These are phyloP conservation scores for Xylaria sp. DNA, from an alignment of 2,329 filamentous ascomycete species.

Conservation along the genomic window DNA sequence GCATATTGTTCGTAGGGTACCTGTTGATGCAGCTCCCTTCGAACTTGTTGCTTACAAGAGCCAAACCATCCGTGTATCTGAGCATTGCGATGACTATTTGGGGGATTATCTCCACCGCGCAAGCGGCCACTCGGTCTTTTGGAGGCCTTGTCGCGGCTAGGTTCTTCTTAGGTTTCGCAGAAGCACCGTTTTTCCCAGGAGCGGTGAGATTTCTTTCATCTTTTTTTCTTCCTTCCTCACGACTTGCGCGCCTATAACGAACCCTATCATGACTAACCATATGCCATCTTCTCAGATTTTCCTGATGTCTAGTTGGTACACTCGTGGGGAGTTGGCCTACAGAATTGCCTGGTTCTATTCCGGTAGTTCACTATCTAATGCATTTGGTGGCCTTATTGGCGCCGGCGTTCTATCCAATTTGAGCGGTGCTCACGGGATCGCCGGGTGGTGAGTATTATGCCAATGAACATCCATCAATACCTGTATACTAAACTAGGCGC, in stretches of 20 bases:
- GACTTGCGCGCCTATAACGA: background rate
- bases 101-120: constrained; percentile 55
- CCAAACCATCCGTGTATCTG: constrained; percentile 65
- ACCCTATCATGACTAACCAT: constrained; percentile 13
- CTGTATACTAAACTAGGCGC: background rate
- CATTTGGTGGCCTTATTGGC: constrained; percentile 63
- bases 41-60: constrained; percentile 66
- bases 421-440: constrained; percentile 52
- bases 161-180: constrained; percentile 61
- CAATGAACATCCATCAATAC: background rate
- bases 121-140: constrained; percentile 58
- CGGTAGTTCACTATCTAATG: constrained; percentile 60
- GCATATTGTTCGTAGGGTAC: constrained; percentile 69
- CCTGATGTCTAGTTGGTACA: constrained; percentile 60
- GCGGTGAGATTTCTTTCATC: constrained; percentile 43
- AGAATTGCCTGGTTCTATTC: constrained; percentile 61
- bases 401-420: constrained; percentile 61
- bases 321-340: constrained; percentile 56
- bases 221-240: too few relatives aligned
- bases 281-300: constrained; percentile 48
- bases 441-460: constrained; percentile 50
- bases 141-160: constrained; percentile 57
- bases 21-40: constrained; percentile 71
- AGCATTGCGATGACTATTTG: constrained; percentile 57
- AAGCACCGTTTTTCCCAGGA: constrained; percentile 64